Evolutionary conservation across 345 rosid species (phyloP), one percentile per base, ranked within the genome.

Genomic region (Populus ilicifolia): DNA sequence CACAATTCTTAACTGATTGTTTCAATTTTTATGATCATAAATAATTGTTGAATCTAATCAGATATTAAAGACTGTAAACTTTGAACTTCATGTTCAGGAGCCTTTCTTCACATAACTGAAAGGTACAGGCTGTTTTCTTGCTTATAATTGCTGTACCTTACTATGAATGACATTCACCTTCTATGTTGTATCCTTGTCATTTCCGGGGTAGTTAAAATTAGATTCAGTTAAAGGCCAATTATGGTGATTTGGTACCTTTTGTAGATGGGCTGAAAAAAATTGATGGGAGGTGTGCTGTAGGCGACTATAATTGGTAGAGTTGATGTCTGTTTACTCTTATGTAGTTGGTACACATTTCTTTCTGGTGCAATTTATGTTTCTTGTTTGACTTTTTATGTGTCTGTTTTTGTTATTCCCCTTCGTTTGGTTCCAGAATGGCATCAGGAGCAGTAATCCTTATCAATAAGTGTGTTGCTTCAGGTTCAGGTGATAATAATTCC

Each of bases 401-500:
- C 9, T 52, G 20, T 52, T 52, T 52, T 2, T 20, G n/a, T 52
- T 52, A 18, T 52, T 52, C 21, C 59, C 23, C 59, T 52, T 52
- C 17, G 3, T 3, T 27, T 69, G 20, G 59, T 52, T 52, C 21
- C 10, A 94, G 97, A 74, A 88, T 94, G 68, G 77, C 74, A 46
- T 67, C 90, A 1, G 91, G 93, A 72, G 87, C 76, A 33, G 84
- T 86, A 73, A 80, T 92, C 75, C 85, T 94, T 69, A 77, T 89
- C 67, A 94, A 92, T 77, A 86, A 88, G 80, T 85, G 89, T 91
- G 88, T 84, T 90, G 80, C 85, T 90, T 79, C 78, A 91, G 82
- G 97, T 92, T 84, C 85, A 90, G 97, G 98, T 94, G 73, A 85
- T 80, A 59, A 46, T 39, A 21, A 8, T 52, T 52, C 18, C n/a